phyloP scores from a whole-genome alignment of 179 eudicot genomes.

The Silene vulgaris region DNA sequence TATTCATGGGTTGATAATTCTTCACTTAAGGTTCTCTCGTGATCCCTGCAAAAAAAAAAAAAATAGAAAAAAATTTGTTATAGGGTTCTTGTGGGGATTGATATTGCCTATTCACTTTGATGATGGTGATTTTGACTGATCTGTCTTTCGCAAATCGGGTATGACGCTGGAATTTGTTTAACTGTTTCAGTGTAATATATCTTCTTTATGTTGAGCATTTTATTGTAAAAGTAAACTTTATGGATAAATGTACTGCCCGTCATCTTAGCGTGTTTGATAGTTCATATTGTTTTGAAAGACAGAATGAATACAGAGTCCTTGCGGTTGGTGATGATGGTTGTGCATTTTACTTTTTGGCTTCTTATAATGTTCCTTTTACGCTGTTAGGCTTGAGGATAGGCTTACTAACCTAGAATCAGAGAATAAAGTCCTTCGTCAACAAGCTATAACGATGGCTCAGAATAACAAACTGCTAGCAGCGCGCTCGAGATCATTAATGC shows the following conservation, averaged over 20 bases:
- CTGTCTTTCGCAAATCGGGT: constrained; percentile 2
- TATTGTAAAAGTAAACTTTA: background rate
- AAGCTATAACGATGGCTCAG: constrained; percentile 68
- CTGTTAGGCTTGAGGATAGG: constrained; percentile 80
- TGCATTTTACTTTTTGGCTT: background rate
- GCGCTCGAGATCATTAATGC: constrained; percentile 66
- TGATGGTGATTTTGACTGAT: background rate
- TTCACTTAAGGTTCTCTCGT: background rate
- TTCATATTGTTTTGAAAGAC: background rate
- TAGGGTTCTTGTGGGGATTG: background rate
- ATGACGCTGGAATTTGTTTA: background rate
- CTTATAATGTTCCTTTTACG: constrained; percentile 28
- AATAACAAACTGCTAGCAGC: constrained; percentile 53
- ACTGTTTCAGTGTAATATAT: constrained; percentile 1
- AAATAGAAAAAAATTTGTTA: background rate
- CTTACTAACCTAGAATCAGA: constrained; percentile 67
- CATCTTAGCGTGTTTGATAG: background rate
- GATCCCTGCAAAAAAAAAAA: no score
- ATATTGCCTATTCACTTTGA: background rate
- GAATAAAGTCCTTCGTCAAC: constrained; percentile 87
- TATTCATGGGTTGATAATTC: constrained; percentile 4
- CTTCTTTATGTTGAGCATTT: background rate
- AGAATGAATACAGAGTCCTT: constrained; percentile 4
- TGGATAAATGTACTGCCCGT: background rate
- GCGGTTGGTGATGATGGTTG: background rate